These are phyloP conservation scores for Pythium chondricola DNA, from an alignment of 352 stramenopile genomes.

Conservation along the genomic window DNA sequence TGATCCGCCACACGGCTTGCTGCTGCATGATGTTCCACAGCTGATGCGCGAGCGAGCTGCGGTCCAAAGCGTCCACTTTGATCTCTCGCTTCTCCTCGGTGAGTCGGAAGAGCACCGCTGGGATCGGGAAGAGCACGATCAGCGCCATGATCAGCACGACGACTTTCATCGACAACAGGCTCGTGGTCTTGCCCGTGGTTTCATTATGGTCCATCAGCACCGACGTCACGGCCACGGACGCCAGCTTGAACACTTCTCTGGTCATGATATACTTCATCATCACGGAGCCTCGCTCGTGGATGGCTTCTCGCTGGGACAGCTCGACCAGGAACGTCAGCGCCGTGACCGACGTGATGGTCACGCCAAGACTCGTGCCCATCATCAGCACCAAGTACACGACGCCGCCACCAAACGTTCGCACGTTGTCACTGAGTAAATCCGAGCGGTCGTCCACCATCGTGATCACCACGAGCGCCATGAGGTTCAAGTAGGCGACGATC, in stretches of 20 bases:
- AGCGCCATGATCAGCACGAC: slow-evolving; percentile 66
- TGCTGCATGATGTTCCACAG: slow-evolving; percentile 75
- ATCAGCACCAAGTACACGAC: slow-evolving; percentile 68
- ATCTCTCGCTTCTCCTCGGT: slow-evolving; percentile 68
- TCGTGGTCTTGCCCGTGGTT: slow-evolving; percentile 24
- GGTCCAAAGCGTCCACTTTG: slow-evolving; percentile 64
- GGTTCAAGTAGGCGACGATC: slow-evolving; percentile 58
- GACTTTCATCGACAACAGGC: slow-evolving; percentile 56
- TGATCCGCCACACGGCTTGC: slow-evolving; percentile 65
- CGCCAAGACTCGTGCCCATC: slow-evolving; percentile 55
- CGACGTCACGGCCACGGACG: slow-evolving; percentile 22
- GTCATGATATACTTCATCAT: slow-evolving; percentile 67
- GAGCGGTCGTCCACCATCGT: slow-evolving; percentile 46
- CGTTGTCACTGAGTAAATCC: slow-evolving; percentile 28
- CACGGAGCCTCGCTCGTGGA: slow-evolving; percentile 60
- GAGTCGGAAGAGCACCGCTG: slow-evolving; percentile 51
- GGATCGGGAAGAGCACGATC: slow-evolving; percentile 56
- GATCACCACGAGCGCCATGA: slow-evolving; percentile 65
- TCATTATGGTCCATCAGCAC: slow-evolving; percentile 32
- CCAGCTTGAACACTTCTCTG: slow-evolving; percentile 34
- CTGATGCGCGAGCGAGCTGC: slow-evolving; percentile 46
- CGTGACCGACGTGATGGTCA: slow-evolving; percentile 50
- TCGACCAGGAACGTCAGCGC: slow-evolving; percentile 66
- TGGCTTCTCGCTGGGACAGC: slow-evolving; percentile 67
- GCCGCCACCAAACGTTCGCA: slow-evolving; percentile 47